These are phyloP conservation scores for Aquilaria malaccensis DNA, from an alignment of 345 rosid genomes.

Conservation along the genomic window DNA sequence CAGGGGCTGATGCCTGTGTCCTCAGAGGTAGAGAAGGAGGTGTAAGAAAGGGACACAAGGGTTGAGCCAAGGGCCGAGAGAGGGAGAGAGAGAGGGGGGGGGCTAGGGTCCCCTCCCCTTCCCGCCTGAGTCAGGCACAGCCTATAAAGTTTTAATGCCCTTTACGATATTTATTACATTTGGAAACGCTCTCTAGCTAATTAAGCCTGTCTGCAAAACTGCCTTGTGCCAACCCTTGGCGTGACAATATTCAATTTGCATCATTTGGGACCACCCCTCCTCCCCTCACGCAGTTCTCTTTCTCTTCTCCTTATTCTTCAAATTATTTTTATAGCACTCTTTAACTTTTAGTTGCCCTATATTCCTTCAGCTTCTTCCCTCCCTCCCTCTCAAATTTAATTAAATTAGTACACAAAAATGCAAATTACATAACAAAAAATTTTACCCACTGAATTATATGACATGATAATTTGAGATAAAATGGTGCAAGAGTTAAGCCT, in stretches of 20 bases:
- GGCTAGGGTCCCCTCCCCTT: slow-evolving; percentile 27
- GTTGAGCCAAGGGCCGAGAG: not conserved
- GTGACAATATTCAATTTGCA: slow-evolving; percentile 46
- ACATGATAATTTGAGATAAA: too few relatives aligned
- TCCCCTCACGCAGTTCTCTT: slow-evolving; percentile 6
- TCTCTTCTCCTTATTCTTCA: not conserved
- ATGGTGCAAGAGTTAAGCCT: too few relatives aligned
- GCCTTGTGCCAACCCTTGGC: slow-evolving; percentile 25
- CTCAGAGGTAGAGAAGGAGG: slow-evolving; percentile 9
- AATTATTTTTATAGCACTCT: not conserved
- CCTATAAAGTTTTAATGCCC: slow-evolving; percentile 37
- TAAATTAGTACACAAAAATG: too few relatives aligned
- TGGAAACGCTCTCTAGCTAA: slow-evolving; percentile 22
- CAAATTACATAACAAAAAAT: too few relatives aligned
- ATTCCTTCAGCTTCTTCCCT: slow-evolving; percentile 11
- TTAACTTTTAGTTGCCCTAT: slow-evolving; percentile 2
- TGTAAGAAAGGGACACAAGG: slow-evolving; percentile 5
- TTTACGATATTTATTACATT: slow-evolving; percentile 18
- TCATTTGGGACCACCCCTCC: slow-evolving; percentile 35
- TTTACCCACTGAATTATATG: too few relatives aligned
- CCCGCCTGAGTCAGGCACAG: slow-evolving; percentile 21
- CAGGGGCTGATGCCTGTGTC: slow-evolving; percentile 20
- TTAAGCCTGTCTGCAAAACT: slow-evolving; percentile 20
- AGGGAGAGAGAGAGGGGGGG: slow-evolving; percentile 1
- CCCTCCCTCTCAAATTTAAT: slow-evolving; percentile 18